phyloP scores from a whole-genome alignment of 306 rosid species.

The Malus asiatica region DNA sequence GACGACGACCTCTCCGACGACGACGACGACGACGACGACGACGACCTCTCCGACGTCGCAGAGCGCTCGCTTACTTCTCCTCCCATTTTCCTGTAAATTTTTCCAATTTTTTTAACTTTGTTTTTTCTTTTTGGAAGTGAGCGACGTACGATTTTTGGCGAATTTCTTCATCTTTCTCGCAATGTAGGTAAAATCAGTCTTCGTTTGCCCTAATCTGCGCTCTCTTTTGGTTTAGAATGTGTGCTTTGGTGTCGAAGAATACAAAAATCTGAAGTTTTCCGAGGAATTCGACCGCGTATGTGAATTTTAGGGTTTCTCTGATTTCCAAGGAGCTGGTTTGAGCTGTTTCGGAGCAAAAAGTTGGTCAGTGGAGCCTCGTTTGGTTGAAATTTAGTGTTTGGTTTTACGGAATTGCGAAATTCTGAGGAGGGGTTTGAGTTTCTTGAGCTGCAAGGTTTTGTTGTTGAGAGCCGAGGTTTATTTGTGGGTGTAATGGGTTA shows the following conservation, averaged over 20 bases:
- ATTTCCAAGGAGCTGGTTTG: constrained; percentile 7
- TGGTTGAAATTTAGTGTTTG: constrained; percentile 7
- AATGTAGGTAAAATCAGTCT: constrained; percentile 26
- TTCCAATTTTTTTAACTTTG: neutral
- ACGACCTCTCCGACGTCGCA: neutral
- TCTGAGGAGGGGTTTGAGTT: constrained; percentile 14
- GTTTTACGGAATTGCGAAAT: constrained; percentile 6
- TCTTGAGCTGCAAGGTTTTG: constrained; percentile 31
- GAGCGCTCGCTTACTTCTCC: constrained; percentile 3
- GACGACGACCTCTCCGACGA: constrained; percentile 21
- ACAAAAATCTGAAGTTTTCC: constrained; percentile 6
- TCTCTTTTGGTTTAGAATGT: neutral
- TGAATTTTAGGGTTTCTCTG: constrained; percentile 45
- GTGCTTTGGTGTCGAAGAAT: neutral
- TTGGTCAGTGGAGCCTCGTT: constrained; percentile 13
- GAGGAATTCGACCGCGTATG: constrained; percentile 16
- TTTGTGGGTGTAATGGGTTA: constrained; percentile 45
- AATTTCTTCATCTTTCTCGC: constrained; percentile 17
- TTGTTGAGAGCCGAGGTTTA: neutral
- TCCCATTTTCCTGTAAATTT: neutral
- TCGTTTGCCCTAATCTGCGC: neutral
- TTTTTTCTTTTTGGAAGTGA: constrained; percentile 8
- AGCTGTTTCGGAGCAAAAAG: constrained; percentile 42
- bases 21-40: constrained; percentile 31
- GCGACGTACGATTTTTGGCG: constrained; percentile 19